Conservation (phyloP, 345 rosid species). For the Triadica sebifera region DNA sequence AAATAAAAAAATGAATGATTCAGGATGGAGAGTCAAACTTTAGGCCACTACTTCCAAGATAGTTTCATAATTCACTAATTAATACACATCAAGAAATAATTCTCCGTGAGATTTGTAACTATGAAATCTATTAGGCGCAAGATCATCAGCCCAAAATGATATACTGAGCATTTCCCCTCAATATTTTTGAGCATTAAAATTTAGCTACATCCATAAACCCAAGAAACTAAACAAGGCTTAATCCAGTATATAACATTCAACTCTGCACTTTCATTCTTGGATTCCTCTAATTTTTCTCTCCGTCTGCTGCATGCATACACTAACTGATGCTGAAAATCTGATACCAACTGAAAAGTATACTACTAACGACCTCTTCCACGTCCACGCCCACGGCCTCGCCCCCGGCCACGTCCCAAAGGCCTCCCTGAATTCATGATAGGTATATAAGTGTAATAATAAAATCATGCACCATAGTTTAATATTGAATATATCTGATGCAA, state of each 20-base stretch:
- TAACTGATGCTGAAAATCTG: not conserved
- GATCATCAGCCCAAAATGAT: not conserved
- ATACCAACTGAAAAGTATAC: not conserved
- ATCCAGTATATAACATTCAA: not conserved
- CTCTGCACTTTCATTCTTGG: not conserved
- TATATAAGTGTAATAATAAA: not conserved
- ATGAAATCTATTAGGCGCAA: not conserved
- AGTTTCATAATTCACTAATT: too few species aligned
- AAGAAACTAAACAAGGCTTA: not conserved
- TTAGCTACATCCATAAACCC: not conserved
- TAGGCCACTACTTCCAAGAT: too few species aligned
- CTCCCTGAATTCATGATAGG: constrained; percentile 45
- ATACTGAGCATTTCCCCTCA: not conserved
- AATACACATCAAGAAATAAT: not conserved
- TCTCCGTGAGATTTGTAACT: not conserved
- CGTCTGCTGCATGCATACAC: not conserved
- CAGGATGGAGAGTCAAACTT: too few species aligned
- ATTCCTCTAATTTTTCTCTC: not conserved
- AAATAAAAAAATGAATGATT: too few species aligned
- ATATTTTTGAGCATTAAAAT: not conserved
- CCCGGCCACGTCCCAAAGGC: constrained; percentile 85
- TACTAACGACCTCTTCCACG: constrained; percentile 72
- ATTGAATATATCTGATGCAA: not conserved
- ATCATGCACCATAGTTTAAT: not conserved
- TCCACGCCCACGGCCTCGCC: constrained; percentile 76